phyloP scores from a whole-genome alignment of 129 eudicot genomes.

The Escallonia herrerae region DNA sequence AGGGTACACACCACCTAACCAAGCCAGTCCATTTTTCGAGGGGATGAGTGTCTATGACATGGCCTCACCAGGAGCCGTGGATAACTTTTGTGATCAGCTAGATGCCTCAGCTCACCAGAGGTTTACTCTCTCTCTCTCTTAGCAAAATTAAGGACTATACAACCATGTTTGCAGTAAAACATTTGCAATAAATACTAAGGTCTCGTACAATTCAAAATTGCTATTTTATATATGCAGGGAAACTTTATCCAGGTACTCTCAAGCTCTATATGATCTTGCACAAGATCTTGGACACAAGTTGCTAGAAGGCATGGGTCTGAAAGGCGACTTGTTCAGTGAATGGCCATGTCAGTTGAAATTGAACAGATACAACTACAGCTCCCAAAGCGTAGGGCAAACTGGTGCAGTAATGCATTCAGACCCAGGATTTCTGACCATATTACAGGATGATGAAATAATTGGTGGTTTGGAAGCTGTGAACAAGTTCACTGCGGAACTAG shows the following conservation, averaged over 20 bases:
- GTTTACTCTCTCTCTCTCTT: constrained; percentile 2
- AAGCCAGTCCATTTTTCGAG: constrained; percentile 13
- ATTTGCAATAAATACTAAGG: too few species aligned
- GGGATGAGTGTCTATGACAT: constrained; percentile 14
- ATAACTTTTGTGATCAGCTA: constrained; percentile 13
- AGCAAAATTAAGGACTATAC: too few species aligned
- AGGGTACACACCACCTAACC: constrained; percentile 19
- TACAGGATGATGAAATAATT: constrained; percentile 42
- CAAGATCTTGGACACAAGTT: constrained; percentile 26
- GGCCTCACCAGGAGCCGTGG: constrained; percentile 10
- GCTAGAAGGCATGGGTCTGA: constrained; percentile 20
- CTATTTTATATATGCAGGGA: constrained; percentile 17
- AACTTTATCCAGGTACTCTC: constrained; percentile 23
- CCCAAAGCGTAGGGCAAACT: constrained; percentile 19
- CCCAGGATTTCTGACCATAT: constrained; percentile 40
- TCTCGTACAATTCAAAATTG: too few species aligned
- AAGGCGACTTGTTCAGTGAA: constrained; percentile 18
- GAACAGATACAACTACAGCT: constrained; percentile 32
- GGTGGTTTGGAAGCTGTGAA: constrained; percentile 39
- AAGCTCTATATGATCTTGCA: constrained; percentile 28
- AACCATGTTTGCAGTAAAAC: too few species aligned
- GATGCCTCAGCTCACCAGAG: constrained; percentile 21
- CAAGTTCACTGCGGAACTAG: constrained; percentile 14
- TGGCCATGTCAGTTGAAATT: constrained; percentile 40
- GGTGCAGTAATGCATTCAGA: constrained; percentile 38